These are phyloP conservation scores for Microsporum audouinii DNA, from an alignment of 2,329 filamentous ascomycete genomes.

Conservation along the genomic window DNA sequence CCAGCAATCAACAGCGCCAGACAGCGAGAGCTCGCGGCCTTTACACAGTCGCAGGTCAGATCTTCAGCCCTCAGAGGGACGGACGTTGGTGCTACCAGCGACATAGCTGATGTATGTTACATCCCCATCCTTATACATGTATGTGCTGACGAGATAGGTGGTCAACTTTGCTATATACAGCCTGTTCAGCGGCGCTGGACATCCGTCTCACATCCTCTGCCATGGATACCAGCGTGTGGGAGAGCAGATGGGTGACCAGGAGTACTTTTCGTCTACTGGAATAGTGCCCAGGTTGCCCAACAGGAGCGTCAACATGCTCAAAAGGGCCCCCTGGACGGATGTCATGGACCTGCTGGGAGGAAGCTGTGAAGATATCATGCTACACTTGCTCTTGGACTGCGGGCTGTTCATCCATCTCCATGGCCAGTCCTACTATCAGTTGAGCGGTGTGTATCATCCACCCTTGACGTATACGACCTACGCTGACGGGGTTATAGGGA, in stretches of 20 bases:
- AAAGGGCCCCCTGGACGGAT: constrained; percentile 60
- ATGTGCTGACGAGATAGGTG: constrained; percentile 41
- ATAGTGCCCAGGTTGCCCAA: constrained; percentile 56
- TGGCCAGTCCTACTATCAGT: constrained; percentile 59
- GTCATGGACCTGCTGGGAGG: constrained; percentile 62
- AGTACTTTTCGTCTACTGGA: constrained; percentile 40
- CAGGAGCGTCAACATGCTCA: constrained; percentile 57
- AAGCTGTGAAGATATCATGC: constrained; percentile 65
- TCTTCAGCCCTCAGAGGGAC: constrained; percentile 25
- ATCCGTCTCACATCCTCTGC: constrained; percentile 65
- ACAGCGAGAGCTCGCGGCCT: constrained; percentile 47
- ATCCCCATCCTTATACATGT: neutral
- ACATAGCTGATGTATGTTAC: constrained; percentile 51
- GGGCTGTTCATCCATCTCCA: constrained; percentile 60
- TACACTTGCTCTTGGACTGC: constrained; percentile 63
- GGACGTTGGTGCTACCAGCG: constrained; percentile 36
- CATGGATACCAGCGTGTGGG: constrained; percentile 60
- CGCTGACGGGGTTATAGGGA: neutral
- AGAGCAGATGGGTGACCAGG: constrained; percentile 19
- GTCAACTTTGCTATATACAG: constrained; percentile 67
- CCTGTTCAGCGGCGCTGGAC: constrained; percentile 54
- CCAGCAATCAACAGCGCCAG: constrained; percentile 28
- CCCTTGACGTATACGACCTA: neutral
- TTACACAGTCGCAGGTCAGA: constrained; percentile 49
- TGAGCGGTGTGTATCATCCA: constrained; percentile 51